phyloP scores from a whole-genome alignment of 2,329 filamentous ascomycete species.

The Verticillium zaregamsianum region DNA sequence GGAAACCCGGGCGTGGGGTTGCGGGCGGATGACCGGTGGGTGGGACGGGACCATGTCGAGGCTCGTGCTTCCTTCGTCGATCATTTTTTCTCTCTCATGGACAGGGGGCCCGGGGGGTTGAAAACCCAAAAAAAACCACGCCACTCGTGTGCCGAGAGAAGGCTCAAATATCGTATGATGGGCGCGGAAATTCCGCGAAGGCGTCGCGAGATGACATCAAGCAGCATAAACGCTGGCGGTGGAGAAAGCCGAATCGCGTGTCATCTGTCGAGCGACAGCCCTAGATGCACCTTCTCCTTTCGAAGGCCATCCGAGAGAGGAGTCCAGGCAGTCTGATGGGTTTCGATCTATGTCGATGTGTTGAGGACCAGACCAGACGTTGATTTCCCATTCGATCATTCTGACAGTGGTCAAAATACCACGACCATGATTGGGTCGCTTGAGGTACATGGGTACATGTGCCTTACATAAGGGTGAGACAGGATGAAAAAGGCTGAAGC shows the following conservation, averaged over 20 bases:
- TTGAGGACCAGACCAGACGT: too few relatives aligned
- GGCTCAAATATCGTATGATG: slow-evolving; percentile 2
- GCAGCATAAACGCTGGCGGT: background rate
- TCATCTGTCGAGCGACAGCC: background rate
- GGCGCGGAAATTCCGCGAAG: background rate
- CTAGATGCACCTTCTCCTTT: background rate
- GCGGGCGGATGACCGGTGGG: background rate
- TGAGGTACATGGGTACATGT: too few relatives aligned
- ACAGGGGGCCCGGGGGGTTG: background rate
- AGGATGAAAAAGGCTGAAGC: too few relatives aligned
- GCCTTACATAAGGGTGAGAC: too few relatives aligned
- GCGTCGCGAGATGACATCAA: background rate
- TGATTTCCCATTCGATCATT: too few relatives aligned
- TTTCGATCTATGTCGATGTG: too few relatives aligned
- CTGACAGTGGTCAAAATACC: too few relatives aligned
- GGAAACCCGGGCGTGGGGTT: background rate
- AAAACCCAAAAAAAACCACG: background rate
- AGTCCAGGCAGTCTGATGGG: too few relatives aligned
- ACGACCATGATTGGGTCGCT: too few relatives aligned
- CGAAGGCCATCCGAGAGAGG: too few relatives aligned
- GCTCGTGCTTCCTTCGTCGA: background rate
- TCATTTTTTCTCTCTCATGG: background rate
- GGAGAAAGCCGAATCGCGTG: background rate
- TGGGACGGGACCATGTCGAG: background rate
- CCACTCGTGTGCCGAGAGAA: background rate